phyloP scores from a whole-genome alignment of 1,139 yeast genomes.

The Nadsonia commutata region DNA sequence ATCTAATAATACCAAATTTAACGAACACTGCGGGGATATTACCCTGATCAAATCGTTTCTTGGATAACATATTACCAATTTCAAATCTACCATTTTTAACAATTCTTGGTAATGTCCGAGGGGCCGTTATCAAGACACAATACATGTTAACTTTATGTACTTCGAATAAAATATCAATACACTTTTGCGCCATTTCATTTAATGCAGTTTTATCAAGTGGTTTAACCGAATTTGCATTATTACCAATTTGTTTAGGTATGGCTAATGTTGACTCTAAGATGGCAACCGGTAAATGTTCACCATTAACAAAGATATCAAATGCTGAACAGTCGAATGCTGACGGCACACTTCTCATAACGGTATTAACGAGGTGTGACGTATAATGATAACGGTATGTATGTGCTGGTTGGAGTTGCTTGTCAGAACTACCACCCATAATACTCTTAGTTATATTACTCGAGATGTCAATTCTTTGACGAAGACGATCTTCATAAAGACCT shows the following conservation, averaged over 20 bases:
- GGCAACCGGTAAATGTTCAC: conserved; percentile 75
- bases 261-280: conserved; percentile 78
- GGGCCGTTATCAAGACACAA: conserved; percentile 69
- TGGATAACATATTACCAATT: conserved; percentile 86
- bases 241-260: conserved; percentile 1
- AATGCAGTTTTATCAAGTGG: conserved; percentile 33
- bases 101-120: conserved; percentile 73
- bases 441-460: background rate
- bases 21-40: conserved; percentile 62
- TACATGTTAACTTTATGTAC: conserved; percentile 67
- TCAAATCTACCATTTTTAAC: conserved; percentile 76
- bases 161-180: conserved; percentile 53
- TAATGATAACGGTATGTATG: conserved; percentile 49
- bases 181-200: conserved; percentile 60
- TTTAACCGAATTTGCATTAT: conserved; percentile 6
- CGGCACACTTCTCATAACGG: conserved; percentile 69
- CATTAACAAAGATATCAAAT: conserved; percentile 74
- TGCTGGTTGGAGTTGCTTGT: background rate
- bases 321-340: conserved; percentile 83
- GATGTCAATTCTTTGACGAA: conserved; percentile 38
- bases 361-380: conserved; percentile 66
- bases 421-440: conserved; percentile 1
- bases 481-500: conserved; percentile 84
- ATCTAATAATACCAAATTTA: conserved; percentile 57
- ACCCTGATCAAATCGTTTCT: conserved; percentile 67